Base-by-base conservation (phyloP, 371 early-diverging fungal genomes). In the Mortierella sp. region DNA sequence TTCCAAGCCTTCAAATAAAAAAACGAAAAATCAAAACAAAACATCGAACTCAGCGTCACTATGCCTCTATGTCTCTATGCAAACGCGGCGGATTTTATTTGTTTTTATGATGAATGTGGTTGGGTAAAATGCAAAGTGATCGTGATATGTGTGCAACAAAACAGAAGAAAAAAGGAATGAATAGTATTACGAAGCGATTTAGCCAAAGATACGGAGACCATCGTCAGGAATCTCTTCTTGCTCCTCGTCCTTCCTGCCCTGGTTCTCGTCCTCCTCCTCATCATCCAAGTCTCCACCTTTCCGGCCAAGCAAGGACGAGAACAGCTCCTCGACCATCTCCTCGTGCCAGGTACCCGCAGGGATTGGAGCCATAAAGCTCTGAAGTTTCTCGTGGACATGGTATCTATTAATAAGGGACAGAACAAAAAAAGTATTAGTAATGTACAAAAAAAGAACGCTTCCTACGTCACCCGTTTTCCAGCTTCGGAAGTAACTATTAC, bases 321-420 rank as follows among this genome's bases (percentile, higher is more conserved):
- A 97, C 31, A 98, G 88, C 86, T 98, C 97, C 52, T 95, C 94
- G 2, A 92, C 87, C 96, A 95, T 97, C 68, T 92, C 92, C 53
- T 96, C 96, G 80, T 96, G 97, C 98, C 98, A 98, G 7, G 91
- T 88, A 22, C 95, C 95, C 31, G 90, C 79, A 34, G 97, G 96
- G 69, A 95, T 89, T 43, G 99, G 96, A 8, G 95, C 95, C 98
- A 98, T 98, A 85, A 97, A 98, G 83, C 95, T 96, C 80, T 94
- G 94, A 26, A 98, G 85, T 78, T 97, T 98, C 76, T 97, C 98
- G 83, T 97, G 97, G 6, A 96, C 95, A 76, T 97, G 94, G 83
- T 95, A 98, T 84, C 93, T 90, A 85, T 64, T 31, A 58, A 19
- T 58, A 34, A 0, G 6, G 34, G 14, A 7, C 13, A 6, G 19